A percentile compares a stretch with the other conserved stretches of the same genome.
These are phyloP conservation scores for Fusarium sambucinum DNA, from an alignment of 2,329 filamentous ascomycete genomes.

Conservation along the genomic window DNA sequence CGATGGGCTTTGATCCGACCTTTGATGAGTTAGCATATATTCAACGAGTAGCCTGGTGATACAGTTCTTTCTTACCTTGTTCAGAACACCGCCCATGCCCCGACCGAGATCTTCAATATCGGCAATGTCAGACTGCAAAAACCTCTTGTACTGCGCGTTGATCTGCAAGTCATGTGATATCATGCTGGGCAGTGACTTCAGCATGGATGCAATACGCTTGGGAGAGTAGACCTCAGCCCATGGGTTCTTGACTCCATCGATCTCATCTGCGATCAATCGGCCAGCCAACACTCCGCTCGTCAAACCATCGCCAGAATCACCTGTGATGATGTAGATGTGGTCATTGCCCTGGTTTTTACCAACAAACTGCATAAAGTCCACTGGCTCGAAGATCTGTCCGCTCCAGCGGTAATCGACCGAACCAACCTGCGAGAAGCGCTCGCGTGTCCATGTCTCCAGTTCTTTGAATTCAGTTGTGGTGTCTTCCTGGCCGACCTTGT, in stretches of 20 bases:
- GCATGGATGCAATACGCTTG: conserved; percentile 59
- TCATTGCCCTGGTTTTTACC: conserved; percentile 65
- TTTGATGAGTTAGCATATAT: neutral
- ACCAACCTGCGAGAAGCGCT: conserved; percentile 63
- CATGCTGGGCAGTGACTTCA: conserved; percentile 60
- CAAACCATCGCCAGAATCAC: conserved; percentile 68
- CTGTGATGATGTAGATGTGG: conserved; percentile 66
- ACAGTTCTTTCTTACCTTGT: conserved; percentile 48
- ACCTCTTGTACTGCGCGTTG: conserved; percentile 68
- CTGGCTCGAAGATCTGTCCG: conserved; percentile 68
- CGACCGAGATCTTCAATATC: conserved; percentile 67
- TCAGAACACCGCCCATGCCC: conserved; percentile 65
- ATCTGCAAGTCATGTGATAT: conserved; percentile 65
- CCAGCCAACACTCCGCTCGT: conserved; percentile 68
- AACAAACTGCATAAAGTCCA: conserved; percentile 67
- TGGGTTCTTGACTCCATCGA: conserved; percentile 61
- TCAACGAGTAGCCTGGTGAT: accelerated
- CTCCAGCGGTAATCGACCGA: conserved; percentile 68
- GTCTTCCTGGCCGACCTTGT: conserved; percentile 68
- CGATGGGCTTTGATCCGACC: conserved; percentile 57
- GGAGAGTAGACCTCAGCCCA: conserved; percentile 66
- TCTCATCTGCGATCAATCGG: conserved; percentile 65
- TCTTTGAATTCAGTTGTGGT: conserved; percentile 61
- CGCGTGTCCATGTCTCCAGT: conserved; percentile 65
- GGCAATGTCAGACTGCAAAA: conserved; percentile 64